Conservation (phyloP, 345 rosid species). For the Syzygium grande region DNA sequence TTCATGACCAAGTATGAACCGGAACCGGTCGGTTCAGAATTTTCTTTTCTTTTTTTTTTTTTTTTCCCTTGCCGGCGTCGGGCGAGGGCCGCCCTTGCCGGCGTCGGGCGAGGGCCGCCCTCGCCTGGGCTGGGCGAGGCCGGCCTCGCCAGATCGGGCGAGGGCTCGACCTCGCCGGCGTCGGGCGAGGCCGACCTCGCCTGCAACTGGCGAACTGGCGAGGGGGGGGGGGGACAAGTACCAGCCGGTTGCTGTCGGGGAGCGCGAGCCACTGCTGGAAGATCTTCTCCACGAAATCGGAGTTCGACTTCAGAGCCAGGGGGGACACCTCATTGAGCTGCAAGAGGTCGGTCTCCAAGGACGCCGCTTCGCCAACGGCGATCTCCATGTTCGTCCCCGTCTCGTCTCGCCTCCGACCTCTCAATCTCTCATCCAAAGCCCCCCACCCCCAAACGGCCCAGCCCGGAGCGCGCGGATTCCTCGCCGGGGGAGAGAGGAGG, state of each 20-base stretch:
- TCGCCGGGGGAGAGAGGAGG: not conserved
- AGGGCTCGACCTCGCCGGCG: no score
- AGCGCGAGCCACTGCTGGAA: slow-evolving; percentile 89
- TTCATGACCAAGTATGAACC: no score
- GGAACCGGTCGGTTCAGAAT: no score
- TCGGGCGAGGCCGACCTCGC: no score
- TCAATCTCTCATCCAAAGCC: not conserved
- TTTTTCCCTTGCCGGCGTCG: no score
- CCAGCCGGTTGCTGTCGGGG: slow-evolving; percentile 57
- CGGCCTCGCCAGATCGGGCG: no score
- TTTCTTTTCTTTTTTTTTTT: no score
- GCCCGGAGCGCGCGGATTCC: not conserved
- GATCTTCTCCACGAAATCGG: slow-evolving; percentile 47
- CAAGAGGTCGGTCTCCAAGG: slow-evolving; percentile 55
- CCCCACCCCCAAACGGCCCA: not conserved
- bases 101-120: no score
- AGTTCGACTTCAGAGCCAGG: slow-evolving; percentile 32
- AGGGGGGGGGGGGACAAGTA: slow-evolving; percentile 6
- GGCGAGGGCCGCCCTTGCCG: no score
- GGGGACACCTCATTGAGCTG: slow-evolving; percentile 71
- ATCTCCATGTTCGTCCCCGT: not conserved
- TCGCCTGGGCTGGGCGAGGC: no score
- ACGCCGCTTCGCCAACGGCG: slow-evolving; percentile 22
- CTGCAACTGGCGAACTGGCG: no score
- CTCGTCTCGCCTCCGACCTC: not conserved